phyloP scores from a whole-genome alignment of 148 eudicot species.

The Simmondsia chinensis region DNA sequence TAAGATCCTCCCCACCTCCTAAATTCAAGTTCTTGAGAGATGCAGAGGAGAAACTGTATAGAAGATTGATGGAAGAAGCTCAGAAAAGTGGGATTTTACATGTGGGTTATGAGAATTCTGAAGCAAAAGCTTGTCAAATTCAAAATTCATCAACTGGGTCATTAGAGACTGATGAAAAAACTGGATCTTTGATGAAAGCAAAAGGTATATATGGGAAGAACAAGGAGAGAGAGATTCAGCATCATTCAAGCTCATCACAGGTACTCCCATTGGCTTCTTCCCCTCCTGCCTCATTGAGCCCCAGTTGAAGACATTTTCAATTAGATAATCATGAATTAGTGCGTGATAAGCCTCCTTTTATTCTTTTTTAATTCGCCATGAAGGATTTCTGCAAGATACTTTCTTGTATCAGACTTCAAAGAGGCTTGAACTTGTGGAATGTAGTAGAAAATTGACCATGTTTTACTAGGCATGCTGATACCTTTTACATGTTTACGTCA shows the following conservation, averaged over 20 bases:
- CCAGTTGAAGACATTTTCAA: conserved; percentile 5
- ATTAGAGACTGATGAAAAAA: conserved; percentile 20
- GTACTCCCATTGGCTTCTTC: conserved; percentile 69
- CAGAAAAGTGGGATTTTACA: conserved; percentile 33
- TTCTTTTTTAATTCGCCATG: not conserved
- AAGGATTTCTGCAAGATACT: conserved; percentile 16
- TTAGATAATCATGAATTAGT: conserved; percentile 7
- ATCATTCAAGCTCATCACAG: conserved; percentile 38
- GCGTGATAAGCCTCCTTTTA: conserved; percentile 3
- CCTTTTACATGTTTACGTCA: too few relatives aligned
- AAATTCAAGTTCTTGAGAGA: conserved; percentile 88
- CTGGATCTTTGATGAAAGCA: conserved; percentile 18
- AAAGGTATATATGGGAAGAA: conserved; percentile 18
- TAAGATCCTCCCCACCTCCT: conserved; percentile 82
- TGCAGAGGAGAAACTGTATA: conserved; percentile 82
- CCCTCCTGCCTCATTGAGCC: conserved; percentile 15
- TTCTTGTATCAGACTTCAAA: conserved; percentile 11
- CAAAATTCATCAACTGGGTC: not conserved
- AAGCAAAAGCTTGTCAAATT: too few relatives aligned
- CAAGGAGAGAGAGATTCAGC: conserved; percentile 10
- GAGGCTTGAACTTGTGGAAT: too few relatives aligned
- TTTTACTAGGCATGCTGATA: too few relatives aligned
- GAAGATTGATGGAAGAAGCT: conserved; percentile 53
- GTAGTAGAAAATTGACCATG: too few relatives aligned
- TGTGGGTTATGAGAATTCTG: conserved; percentile 12